A percentile compares a stretch with the other conserved stretches of the same genome.
phyloP scores from a whole-genome alignment of 768 basidiomycete species.

The Fomitopsis pulvina region DNA sequence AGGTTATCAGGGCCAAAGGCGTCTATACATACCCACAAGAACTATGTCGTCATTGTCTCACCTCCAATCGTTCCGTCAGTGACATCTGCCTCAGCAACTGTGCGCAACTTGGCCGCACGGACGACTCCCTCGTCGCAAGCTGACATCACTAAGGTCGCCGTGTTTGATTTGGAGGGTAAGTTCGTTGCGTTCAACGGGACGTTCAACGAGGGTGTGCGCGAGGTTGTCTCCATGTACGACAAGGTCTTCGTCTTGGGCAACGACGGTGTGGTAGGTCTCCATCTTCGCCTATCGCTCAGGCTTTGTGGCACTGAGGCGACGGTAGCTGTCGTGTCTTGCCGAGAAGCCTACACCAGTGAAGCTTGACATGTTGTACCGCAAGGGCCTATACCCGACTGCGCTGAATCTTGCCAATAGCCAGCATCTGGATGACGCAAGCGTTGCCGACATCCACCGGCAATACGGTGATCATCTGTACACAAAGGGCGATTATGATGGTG shows the following conservation, averaged over 20 bases:
- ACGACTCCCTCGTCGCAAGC: slow-evolving; percentile 36
- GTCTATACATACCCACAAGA: slow-evolving; percentile 67
- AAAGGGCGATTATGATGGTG: slow-evolving; percentile 88
- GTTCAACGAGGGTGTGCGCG: slow-evolving; percentile 77
- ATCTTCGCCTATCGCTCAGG: background rate
- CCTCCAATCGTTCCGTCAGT: slow-evolving; percentile 72
- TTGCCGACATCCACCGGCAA: slow-evolving; percentile 84
- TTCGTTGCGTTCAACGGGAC: slow-evolving; percentile 78
- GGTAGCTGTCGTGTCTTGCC: slow-evolving; percentile 55
- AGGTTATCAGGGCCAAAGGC: slow-evolving; percentile 58
- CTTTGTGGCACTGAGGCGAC: background rate
- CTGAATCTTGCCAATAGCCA: slow-evolving; percentile 79
- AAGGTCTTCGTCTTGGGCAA: slow-evolving; percentile 73
- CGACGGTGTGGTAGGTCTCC: slow-evolving; percentile 56
- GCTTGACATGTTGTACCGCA: slow-evolving; percentile 78
- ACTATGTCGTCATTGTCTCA: slow-evolving; percentile 86
- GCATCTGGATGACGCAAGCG: slow-evolving; percentile 58
- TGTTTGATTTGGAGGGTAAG: slow-evolving; percentile 92
- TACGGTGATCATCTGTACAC: slow-evolving; percentile 90
- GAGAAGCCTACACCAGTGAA: slow-evolving; percentile 84
- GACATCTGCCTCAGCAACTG: slow-evolving; percentile 62
- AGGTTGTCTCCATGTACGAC: slow-evolving; percentile 78
- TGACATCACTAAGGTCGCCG: slow-evolving; percentile 73
- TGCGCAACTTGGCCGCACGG: slow-evolving; percentile 63
- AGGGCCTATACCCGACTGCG: slow-evolving; percentile 73